Evolutionary conservation across 306 rosid species (phyloP).

Genomic region (Vigna unguiculata): DNA sequence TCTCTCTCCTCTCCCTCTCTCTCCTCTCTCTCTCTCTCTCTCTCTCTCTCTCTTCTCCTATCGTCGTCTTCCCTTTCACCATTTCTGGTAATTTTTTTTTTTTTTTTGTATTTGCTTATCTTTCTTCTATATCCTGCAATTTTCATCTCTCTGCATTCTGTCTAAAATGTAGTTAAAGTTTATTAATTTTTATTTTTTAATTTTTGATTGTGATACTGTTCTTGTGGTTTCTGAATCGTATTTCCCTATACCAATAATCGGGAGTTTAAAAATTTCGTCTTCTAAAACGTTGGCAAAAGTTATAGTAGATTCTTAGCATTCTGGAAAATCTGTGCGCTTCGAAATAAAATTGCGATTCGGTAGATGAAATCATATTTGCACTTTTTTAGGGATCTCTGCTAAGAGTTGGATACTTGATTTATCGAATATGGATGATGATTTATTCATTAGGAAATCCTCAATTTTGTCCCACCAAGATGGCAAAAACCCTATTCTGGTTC

Average conservation of each 20-base stretch:
- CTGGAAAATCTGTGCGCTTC: not conserved
- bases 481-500: not conserved
- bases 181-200: too few species aligned
- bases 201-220: not conserved
- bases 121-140: not conserved
- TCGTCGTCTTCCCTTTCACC: not conserved
- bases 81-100: constrained; percentile 5
- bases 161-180: too few species aligned
- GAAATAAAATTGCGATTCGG: not conserved
- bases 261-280: not conserved
- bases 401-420: not conserved
- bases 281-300: not conserved
- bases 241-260: not conserved
- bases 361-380: not conserved
- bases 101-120: not conserved
- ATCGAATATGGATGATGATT: not conserved
- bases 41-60: not conserved
- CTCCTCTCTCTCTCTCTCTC: too few species aligned
- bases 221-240: constrained; percentile 5
- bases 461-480: not conserved
- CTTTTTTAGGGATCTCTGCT: not conserved
- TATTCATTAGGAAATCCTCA: not conserved
- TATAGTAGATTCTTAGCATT: not conserved
- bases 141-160: not conserved
- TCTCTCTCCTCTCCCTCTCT: not conserved